Evolutionary conservation across 2,329 filamentous ascomycete species (phyloP).

Genomic region (Paecilomyces sp.): DNA sequence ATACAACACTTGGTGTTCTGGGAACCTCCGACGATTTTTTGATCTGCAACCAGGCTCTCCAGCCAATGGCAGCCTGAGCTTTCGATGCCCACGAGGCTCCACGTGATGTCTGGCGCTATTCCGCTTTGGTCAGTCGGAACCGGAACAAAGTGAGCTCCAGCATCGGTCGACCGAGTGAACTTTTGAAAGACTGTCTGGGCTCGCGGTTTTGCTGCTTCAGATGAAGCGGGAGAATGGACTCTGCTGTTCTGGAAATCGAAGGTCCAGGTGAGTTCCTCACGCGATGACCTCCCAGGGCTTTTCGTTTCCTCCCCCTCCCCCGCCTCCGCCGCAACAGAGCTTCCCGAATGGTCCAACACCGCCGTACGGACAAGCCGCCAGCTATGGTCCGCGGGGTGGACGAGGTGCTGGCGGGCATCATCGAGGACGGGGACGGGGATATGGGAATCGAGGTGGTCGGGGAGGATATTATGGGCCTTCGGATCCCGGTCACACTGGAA

Average conservation of each 20-base stretch:
- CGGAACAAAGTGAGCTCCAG: not conserved
- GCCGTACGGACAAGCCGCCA: slow-evolving; percentile 18
- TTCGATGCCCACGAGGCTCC: not conserved
- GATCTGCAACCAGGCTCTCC: not conserved
- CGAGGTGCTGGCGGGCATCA: slow-evolving; percentile 18
- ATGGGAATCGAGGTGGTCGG: slow-evolving; percentile 22
- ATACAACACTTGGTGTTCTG: not conserved
- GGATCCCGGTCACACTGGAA: slow-evolving; percentile 11
- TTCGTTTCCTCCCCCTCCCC: slow-evolving; percentile 40
- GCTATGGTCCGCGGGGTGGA: slow-evolving; percentile 18
- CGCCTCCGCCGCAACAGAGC: slow-evolving; percentile 22
- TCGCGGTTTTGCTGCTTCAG: slow-evolving; percentile 4
- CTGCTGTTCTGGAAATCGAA: slow-evolving; percentile 13
- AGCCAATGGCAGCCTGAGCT: not conserved
- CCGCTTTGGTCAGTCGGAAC: not conserved
- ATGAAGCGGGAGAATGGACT: slow-evolving; percentile 20
- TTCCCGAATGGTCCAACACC: slow-evolving; percentile 12
- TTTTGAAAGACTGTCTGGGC: slow-evolving; percentile 3
- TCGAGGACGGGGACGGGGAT: slow-evolving; percentile 28
- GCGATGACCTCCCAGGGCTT: slow-evolving; percentile 37
- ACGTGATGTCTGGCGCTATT: not conserved
- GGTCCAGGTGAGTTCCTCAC: slow-evolving; percentile 13
- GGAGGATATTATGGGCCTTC: slow-evolving; percentile 17
- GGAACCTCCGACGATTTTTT: not conserved
- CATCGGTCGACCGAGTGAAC: not conserved